These are phyloP conservation scores for Bacidia rubella DNA, from an alignment of 495 filamentous ascomycete genomes.

Conservation along the genomic window DNA sequence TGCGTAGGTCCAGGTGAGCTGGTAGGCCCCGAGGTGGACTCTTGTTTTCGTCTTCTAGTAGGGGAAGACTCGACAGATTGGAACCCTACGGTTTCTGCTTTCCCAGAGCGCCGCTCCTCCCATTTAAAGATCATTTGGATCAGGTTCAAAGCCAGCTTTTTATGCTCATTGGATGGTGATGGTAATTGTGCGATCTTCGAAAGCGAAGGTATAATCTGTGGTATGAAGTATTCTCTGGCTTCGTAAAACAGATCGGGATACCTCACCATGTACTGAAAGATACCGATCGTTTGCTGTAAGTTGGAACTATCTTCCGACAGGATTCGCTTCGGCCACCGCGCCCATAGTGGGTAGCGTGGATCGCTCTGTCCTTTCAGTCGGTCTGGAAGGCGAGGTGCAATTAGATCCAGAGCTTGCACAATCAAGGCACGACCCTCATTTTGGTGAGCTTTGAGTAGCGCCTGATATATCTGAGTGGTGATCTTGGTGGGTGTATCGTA, in stretches of 20 bases:
- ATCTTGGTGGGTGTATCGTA: slow-evolving; percentile 97
- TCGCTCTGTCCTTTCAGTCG: slow-evolving; percentile 33
- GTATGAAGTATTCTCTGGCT: slow-evolving; percentile 76
- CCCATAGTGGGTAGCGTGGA: slow-evolving; percentile 64
- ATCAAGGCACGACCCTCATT: slow-evolving; percentile 88
- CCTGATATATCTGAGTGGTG: slow-evolving; percentile 83
- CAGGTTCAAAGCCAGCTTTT: slow-evolving; percentile 80
- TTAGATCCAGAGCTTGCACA: slow-evolving; percentile 83
- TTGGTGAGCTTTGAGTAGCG: slow-evolving; percentile 80
- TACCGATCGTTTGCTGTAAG: slow-evolving; percentile 87
- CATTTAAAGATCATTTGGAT: slow-evolving; percentile 83
- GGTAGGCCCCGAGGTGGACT: slow-evolving; percentile 31
- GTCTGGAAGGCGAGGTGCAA: slow-evolving; percentile 86
- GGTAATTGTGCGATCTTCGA: slow-evolving; percentile 76
- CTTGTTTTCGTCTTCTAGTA: slow-evolving; percentile 62
- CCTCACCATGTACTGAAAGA: slow-evolving; percentile 89
- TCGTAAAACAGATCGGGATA: slow-evolving; percentile 93
- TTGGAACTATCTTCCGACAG: slow-evolving; percentile 94
- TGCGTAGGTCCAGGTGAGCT: slow-evolving; percentile 30
- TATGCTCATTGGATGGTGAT: slow-evolving; percentile 81
- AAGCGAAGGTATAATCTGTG: slow-evolving; percentile 76
- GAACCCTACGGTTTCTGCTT: slow-evolving; percentile 27
- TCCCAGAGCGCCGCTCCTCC: slow-evolving; percentile 67
- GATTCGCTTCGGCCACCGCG: slow-evolving; percentile 79
- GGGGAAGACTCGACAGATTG: slow-evolving; percentile 50